phyloP scores from a whole-genome alignment of 768 basidiomycete genomes.

The Leccinum uliginosum region DNA sequence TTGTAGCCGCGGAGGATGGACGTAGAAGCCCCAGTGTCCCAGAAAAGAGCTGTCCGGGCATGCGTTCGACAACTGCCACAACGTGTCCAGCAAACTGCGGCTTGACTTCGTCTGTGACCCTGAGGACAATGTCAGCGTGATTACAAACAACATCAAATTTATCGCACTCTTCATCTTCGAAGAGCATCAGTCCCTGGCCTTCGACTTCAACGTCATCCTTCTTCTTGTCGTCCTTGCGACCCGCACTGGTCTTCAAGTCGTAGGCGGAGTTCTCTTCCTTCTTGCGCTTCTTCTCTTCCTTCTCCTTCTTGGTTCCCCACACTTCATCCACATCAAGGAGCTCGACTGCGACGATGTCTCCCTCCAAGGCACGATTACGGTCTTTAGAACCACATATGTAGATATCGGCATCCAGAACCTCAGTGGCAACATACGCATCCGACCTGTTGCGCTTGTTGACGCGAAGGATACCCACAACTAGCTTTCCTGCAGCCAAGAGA shows the following conservation, averaged over 20 bases:
- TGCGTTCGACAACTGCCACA: conserved; percentile 98
- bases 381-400: conserved; percentile 99
- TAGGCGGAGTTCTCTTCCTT: conserved; percentile 99
- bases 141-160: not conserved
- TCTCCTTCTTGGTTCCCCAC: conserved; percentile 99
- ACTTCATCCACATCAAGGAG: conserved; percentile 97
- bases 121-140: conserved; percentile 28
- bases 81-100: conserved; percentile 99
- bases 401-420: conserved; percentile 97
- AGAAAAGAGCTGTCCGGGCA: conserved; percentile 98
- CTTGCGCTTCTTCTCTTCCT: conserved; percentile 99
- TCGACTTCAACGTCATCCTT: conserved; percentile 99
- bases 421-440: conserved; percentile 97
- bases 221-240: conserved; percentile 97
- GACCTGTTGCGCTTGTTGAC: conserved; percentile 99
- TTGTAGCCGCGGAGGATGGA: conserved; percentile 94
- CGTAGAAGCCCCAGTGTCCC: conserved; percentile 93
- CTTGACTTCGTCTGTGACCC: conserved; percentile 96
- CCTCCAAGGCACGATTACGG: conserved; percentile 95
- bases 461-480: conserved; percentile 94
- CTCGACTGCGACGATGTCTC: conserved; percentile 97
- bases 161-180: conserved; percentile 93
- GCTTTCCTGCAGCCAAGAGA: conserved; percentile 91
- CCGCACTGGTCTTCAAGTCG: conserved; percentile 69
- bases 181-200: conserved; percentile 93